phyloP scores from a whole-genome alignment of 1,284 basidiomycete species.

The Takashimella tepidaria region DNA sequence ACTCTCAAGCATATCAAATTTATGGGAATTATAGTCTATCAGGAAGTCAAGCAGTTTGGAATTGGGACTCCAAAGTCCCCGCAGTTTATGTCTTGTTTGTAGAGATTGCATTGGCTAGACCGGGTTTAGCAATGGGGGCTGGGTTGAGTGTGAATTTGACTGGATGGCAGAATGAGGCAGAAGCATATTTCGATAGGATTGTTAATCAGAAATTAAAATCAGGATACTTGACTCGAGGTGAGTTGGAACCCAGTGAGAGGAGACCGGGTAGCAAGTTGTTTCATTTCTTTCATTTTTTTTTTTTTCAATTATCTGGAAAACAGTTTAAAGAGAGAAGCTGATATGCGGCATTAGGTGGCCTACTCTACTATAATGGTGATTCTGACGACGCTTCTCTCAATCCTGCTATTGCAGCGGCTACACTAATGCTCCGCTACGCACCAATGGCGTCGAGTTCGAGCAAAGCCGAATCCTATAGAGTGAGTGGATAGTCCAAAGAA shows the following conservation, averaged over 20 bases:
- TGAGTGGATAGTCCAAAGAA: conserved; percentile 37
- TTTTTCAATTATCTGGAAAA: not conserved
- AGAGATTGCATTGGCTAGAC: conserved; percentile 46
- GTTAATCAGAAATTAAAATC: conserved; percentile 55
- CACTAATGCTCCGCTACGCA: conserved; percentile 71
- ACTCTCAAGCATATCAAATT: conserved; percentile 60
- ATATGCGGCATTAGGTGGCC: conserved; percentile 55
- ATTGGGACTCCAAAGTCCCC: conserved; percentile 82
- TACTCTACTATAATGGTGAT: conserved; percentile 73
- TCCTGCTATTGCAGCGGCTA: conserved; percentile 77
- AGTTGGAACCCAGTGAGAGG: conserved; percentile 2
- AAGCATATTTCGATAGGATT: conserved; percentile 70
- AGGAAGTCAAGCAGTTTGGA: conserved; percentile 61
- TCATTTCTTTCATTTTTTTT: no score
- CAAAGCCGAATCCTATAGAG: conserved; percentile 61
- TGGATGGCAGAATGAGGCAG: conserved; percentile 65
- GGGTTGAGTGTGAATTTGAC: conserved; percentile 54
- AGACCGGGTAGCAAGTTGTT: not conserved
- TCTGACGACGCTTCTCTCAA: conserved; percentile 74
- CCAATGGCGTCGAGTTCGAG: conserved; percentile 61
- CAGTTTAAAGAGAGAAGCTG: not conserved
- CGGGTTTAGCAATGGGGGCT: conserved; percentile 58
- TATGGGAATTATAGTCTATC: conserved; percentile 59
- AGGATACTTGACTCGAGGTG: conserved; percentile 57
- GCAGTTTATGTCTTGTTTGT: conserved; percentile 67